Percentiles rank a stretch among this genome's conserved stretches.
Evolutionary conservation across 768 basidiomycete species (phyloP).

Genomic region (Mycena sanguinolenta): DNA sequence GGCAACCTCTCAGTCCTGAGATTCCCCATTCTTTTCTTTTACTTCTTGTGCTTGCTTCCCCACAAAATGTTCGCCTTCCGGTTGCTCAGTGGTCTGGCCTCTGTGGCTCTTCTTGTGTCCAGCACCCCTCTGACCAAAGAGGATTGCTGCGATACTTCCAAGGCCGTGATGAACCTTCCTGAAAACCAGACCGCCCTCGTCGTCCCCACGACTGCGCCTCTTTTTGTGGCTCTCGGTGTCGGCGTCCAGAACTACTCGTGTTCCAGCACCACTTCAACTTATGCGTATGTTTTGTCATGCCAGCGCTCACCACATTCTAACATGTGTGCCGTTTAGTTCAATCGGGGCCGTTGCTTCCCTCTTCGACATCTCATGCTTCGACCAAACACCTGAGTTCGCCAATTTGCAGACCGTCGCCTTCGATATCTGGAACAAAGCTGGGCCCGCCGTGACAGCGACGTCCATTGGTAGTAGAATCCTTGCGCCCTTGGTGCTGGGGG

Average conservation of each 20-base stretch:
- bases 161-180: background rate
- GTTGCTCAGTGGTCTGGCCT: conserved; percentile 38
- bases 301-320: background rate
- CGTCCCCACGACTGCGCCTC: background rate
- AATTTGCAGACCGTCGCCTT: conserved; percentile 32
- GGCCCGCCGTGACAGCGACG: conserved; percentile 2
- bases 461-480: conserved; percentile 7
- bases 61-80: conserved; percentile 41
- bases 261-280: background rate
- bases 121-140: conserved; percentile 16
- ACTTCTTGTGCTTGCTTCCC: background rate
- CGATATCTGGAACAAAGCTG: conserved; percentile 36
- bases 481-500: conserved; percentile 16
- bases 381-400: conserved; percentile 38
- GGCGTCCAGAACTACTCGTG: conserved; percentile 6
- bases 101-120: conserved; percentile 36
- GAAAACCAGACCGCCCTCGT: background rate
- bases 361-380: conserved; percentile 58
- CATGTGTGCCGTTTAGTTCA: conserved; percentile 17
- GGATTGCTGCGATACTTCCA: background rate
- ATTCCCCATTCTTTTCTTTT: background rate
- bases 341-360: conserved; percentile 44
- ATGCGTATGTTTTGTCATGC: background rate
- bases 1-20: background rate
- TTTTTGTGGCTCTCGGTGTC: background rate